Conservation (phyloP, 192 early-diverging fungal species). For the Podila verticillata region DNA sequence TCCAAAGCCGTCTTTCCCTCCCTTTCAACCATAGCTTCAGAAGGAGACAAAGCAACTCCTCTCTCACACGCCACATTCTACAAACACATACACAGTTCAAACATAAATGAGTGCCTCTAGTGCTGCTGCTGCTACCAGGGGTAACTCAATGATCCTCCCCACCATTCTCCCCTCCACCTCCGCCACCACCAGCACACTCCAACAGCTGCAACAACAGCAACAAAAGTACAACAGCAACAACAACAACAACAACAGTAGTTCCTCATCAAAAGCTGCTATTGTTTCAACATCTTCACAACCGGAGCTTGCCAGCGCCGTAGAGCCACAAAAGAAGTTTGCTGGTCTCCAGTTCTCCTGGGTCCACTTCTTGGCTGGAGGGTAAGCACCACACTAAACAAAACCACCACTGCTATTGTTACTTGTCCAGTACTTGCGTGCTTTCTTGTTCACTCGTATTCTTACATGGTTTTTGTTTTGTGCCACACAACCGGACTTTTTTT, state of each 20-base stretch:
- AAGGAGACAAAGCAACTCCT: not conserved
- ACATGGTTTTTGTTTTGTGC: no score
- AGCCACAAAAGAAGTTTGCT: constrained; percentile 25
- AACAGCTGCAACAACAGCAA: constrained; percentile 22
- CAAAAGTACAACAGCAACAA: not conserved
- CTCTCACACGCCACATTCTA: not conserved
- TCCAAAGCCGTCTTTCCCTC: no score
- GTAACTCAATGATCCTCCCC: constrained; percentile 39
- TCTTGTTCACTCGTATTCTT: not conserved
- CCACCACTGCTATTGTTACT: no score
- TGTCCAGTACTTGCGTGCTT: not conserved
- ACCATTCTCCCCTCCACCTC: constrained; percentile 44
- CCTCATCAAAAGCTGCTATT: constrained; percentile 5
- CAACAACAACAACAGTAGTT: not conserved
- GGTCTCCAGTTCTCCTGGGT: constrained; percentile 54
- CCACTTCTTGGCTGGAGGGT: constrained; percentile 79
- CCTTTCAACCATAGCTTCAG: no score
- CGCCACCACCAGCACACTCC: constrained; percentile 34
- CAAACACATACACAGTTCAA: not conserved
- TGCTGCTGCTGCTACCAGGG: constrained; percentile 43
- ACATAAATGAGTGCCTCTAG: constrained; percentile 41
- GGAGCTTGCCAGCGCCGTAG: constrained; percentile 1
- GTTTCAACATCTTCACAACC: not conserved
- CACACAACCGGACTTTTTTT: not conserved
- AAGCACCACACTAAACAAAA: not conserved